Percentiles rank a stretch among this genome's conserved stretches.
phyloP scores from a whole-genome alignment of 306 rosid species.

The barrel medic (Medicago truncatula) region DNA sequence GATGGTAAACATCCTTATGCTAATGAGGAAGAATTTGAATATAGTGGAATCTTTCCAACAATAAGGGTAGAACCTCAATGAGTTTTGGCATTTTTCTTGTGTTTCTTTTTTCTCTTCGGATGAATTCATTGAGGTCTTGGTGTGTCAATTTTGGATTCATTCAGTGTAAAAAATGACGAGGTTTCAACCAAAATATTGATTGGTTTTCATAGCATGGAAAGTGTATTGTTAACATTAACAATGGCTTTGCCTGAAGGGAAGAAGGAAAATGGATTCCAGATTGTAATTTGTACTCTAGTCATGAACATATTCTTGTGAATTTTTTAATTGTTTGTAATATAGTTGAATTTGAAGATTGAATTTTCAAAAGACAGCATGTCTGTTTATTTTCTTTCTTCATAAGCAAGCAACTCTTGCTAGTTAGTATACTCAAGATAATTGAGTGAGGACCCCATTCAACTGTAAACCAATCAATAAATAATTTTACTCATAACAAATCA shows the following conservation, averaged over 20 bases:
- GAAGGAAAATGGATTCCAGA: conserved; percentile 1
- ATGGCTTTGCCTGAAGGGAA: conserved; percentile 19
- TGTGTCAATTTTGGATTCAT: conserved; percentile 37
- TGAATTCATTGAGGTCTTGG: conserved; percentile 22
- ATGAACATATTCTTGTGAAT: conserved; percentile 38
- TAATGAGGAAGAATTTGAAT: conserved; percentile 39
- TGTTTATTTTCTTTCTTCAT: neutral
- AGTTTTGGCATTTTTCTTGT: conserved; percentile 24
- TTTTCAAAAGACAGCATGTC: neutral
- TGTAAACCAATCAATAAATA: too few species aligned
- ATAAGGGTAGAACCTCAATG: conserved; percentile 52
- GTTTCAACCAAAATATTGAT: conserved; percentile 16
- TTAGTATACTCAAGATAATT: neutral
- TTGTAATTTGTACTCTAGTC: conserved; percentile 20
- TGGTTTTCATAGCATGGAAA: conserved; percentile 31
- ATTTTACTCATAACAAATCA: too few species aligned
- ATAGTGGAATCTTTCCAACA: conserved; percentile 57
- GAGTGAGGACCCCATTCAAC: neutral
- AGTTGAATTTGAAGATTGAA: conserved; percentile 27
- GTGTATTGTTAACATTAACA: conserved; percentile 27
- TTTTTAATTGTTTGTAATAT: conserved; percentile 39
- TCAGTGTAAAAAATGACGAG: conserved; percentile 12
- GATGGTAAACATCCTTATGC: conserved; percentile 47
- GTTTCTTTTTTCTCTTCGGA: conserved; percentile 6
- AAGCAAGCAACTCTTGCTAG: neutral